A percentile compares a stretch with the other conserved stretches of the same genome.
Conservation (phyloP, 345 rosid genomes). For the Eucalyptus curtisii region DNA sequence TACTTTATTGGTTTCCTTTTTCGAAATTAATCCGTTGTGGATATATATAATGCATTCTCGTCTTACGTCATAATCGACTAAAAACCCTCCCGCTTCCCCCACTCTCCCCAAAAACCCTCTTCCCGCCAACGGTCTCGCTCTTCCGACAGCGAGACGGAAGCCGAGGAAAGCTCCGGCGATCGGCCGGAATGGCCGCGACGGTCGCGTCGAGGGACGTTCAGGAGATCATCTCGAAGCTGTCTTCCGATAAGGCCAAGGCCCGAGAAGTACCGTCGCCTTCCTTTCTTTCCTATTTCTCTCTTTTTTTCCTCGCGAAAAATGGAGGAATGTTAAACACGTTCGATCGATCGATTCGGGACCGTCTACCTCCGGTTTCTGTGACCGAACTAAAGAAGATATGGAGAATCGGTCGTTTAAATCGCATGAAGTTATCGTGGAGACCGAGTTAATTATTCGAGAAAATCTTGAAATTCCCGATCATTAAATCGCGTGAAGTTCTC, state of each 20-base stretch:
- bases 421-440: not conserved
- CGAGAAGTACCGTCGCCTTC: slow-evolving; percentile 43
- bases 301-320: not conserved
- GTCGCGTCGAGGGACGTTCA: slow-evolving; percentile 63
- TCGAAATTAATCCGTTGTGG: not conserved
- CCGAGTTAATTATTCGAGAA: not conserved
- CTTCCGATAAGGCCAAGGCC: slow-evolving; percentile 81
- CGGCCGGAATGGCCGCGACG: slow-evolving; percentile 13
- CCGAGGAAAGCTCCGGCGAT: not conserved
- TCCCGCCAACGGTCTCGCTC: not conserved
- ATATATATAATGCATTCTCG: not conserved
- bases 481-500: not conserved
- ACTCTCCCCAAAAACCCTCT: not conserved
- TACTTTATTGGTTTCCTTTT: not conserved
- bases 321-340: not conserved
- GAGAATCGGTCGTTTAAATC: not conserved
- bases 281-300: not conserved
- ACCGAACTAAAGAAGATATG: not conserved
- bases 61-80: not conserved
- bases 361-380: not conserved
- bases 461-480: not conserved
- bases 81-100: not conserved
- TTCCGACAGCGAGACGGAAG: not conserved
- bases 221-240: slow-evolving; percentile 76
- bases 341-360: not conserved